A percentile compares a stretch with the other conserved stretches of the same genome.
These are phyloP conservation scores for Ceratobasidium sp. DNA, from an alignment of 1,284 basidiomycete genomes.

Conservation along the genomic window DNA sequence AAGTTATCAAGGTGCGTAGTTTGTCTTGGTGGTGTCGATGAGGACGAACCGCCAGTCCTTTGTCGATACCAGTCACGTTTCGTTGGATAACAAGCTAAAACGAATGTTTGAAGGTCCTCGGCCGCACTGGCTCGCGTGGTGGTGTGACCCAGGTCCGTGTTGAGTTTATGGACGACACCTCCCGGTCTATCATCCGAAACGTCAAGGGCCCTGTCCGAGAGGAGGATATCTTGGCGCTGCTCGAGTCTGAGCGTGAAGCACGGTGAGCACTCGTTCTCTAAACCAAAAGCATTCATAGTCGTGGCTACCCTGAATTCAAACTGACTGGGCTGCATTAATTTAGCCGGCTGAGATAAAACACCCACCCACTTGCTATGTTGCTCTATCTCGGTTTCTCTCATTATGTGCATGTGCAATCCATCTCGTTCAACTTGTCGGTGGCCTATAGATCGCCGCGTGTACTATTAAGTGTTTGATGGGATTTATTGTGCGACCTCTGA, in stretches of 20 bases:
- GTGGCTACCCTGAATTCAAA: background rate
- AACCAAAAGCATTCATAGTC: background rate
- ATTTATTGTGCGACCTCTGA: constrained; percentile 14
- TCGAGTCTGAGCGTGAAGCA: constrained; percentile 99
- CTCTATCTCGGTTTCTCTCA: constrained; percentile 27
- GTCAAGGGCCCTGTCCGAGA: constrained; percentile 98
- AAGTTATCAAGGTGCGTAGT: constrained; percentile 87
- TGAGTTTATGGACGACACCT: constrained; percentile 99
- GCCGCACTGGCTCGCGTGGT: constrained; percentile 98
- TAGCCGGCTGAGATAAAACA: constrained; percentile 40
- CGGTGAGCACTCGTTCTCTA: constrained; percentile 74
- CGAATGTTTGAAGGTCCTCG: constrained; percentile 79
- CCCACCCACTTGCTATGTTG: constrained; percentile 11
- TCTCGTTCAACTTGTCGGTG: constrained; percentile 24
- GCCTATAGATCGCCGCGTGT: constrained; percentile 22
- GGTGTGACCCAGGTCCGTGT: constrained; percentile 99
- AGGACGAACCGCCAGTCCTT: background rate
- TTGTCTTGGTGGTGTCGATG: background rate
- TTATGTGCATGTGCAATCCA: constrained; percentile 43
- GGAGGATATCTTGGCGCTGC: constrained; percentile 96
- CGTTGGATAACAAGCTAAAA: constrained; percentile 17
- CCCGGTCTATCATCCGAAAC: constrained; percentile 98
- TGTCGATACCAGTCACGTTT: background rate
- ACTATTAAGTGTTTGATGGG: constrained; percentile 12
- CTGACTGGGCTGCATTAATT: background rate